Evolutionary conservation across 352 stramenopile genomes (phyloP).

Genomic region (Pelagophyceae sp.): DNA sequence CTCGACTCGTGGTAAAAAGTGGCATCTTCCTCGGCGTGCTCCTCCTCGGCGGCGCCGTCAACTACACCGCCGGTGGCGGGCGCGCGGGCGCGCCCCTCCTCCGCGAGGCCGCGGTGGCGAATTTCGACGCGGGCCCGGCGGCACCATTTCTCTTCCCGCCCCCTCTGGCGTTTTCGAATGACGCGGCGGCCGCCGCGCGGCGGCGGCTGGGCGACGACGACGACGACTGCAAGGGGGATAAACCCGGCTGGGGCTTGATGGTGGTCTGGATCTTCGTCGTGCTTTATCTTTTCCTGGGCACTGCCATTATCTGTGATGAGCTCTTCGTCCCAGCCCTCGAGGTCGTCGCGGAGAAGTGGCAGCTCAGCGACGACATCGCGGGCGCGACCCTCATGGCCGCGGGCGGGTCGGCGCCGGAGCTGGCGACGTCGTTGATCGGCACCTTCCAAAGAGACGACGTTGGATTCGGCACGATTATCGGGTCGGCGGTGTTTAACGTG

Average conservation of each 20-base stretch:
- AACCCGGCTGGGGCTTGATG: slow-evolving; percentile 1
- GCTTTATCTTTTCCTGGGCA: slow-evolving; percentile 18
- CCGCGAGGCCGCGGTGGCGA: too few species aligned
- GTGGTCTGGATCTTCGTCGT: neutral
- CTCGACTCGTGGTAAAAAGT: too few species aligned
- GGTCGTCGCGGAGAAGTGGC: slow-evolving; percentile 27
- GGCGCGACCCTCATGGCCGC: slow-evolving; percentile 49
- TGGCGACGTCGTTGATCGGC: slow-evolving; percentile 44
- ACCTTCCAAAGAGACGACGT: slow-evolving; percentile 40
- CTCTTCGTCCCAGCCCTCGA: slow-evolving; percentile 40
- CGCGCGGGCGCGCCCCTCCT: too few species aligned
- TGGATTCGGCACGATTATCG: slow-evolving; percentile 49
- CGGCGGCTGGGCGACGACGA: too few species aligned
- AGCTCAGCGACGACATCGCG: slow-evolving; percentile 30
- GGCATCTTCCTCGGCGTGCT: too few species aligned
- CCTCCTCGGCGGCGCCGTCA: too few species aligned
- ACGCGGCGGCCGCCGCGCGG: too few species aligned
- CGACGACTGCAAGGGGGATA: slow-evolving; percentile 1
- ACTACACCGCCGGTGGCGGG: too few species aligned
- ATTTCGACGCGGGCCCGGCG: too few species aligned
- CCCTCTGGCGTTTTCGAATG: too few species aligned
- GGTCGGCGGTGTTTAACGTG: slow-evolving; percentile 50
- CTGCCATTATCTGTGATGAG: slow-evolving; percentile 38
- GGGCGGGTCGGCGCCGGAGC: slow-evolving; percentile 42
- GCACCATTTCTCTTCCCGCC: too few species aligned